Evolutionary conservation across 2,329 filamentous ascomycete genomes (phyloP).

Genomic region (Lasiodiplodia citricola): DNA sequence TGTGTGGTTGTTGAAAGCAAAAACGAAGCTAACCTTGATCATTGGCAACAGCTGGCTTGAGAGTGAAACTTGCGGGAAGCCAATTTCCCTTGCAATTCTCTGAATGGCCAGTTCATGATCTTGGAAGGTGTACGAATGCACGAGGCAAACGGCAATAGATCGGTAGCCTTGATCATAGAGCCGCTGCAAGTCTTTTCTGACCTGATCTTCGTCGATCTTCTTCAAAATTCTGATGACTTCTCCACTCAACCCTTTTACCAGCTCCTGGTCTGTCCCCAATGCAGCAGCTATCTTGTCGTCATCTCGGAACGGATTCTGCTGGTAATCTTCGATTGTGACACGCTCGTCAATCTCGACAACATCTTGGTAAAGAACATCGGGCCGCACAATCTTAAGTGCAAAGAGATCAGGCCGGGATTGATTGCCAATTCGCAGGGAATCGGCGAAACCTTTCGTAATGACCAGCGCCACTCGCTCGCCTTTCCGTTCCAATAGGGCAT

Average conservation of each 20-base stretch:
- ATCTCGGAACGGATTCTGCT: conserved; percentile 34
- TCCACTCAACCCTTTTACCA: conserved; percentile 35
- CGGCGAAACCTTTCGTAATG: conserved; percentile 39
- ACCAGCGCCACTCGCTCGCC: conserved; percentile 37
- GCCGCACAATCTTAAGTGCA: conserved; percentile 33
- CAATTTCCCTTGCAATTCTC: conserved; percentile 37
- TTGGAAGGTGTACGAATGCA: conserved; percentile 42
- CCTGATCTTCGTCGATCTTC: conserved; percentile 30
- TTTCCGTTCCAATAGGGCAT: conserved; percentile 38
- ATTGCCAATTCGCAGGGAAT: conserved; percentile 39
- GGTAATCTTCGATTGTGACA: conserved; percentile 42
- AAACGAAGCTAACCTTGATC: conserved; percentile 32
- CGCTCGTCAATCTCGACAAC: conserved; percentile 34
- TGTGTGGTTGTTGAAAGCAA: no score
- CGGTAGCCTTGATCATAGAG: conserved; percentile 42
- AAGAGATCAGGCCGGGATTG: conserved; percentile 41
- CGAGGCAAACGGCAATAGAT: conserved; percentile 43
- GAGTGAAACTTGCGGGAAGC: conserved; percentile 37
- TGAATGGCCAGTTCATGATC: conserved; percentile 38
- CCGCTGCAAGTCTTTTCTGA: conserved; percentile 29
- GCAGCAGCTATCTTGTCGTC: conserved; percentile 28
- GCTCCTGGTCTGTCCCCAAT: conserved; percentile 18
- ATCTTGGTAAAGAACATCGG: conserved; percentile 32
- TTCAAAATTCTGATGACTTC: conserved; percentile 37
- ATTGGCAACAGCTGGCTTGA: conserved; percentile 35